Percentiles rank a stretch among this genome's conserved stretches.
phyloP scores from a whole-genome alignment of 2,329 filamentous ascomycete genomes.

The Chalaropsis ovoidea region DNA sequence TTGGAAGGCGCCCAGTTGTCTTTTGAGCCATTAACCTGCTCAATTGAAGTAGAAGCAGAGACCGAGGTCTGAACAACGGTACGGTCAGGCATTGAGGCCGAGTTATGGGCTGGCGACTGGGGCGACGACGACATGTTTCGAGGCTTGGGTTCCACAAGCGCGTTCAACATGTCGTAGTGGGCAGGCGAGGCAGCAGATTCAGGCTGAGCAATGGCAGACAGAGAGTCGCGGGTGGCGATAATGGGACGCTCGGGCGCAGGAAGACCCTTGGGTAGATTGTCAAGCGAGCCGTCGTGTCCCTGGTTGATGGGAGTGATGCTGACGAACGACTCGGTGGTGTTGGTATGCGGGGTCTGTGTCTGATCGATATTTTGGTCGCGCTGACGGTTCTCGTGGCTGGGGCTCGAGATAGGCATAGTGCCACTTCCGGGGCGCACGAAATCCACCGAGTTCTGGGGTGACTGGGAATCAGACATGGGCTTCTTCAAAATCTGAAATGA shows the following conservation, averaged over 20 bases:
- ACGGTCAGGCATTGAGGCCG: constrained; percentile 2
- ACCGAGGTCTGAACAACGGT: constrained; percentile 1
- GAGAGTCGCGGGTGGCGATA: not conserved
- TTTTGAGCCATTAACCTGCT: constrained; percentile 10
- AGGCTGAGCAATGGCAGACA: constrained; percentile 13
- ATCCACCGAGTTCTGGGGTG: constrained; percentile 34
- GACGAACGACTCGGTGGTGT: constrained; percentile 24
- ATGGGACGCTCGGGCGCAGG: constrained; percentile 14
- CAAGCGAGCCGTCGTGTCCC: constrained; percentile 14
- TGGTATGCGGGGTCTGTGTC: constrained; percentile 23
- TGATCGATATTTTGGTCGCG: constrained; percentile 36
- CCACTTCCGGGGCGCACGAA: constrained; percentile 36
- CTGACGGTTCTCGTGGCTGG: constrained; percentile 37
- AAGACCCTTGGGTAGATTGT: constrained; percentile 14
- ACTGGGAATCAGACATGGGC: constrained; percentile 33
- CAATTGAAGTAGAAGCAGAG: not conserved
- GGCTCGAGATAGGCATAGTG: constrained; percentile 38
- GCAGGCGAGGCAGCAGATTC: constrained; percentile 10
- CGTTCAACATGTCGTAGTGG: constrained; percentile 16
- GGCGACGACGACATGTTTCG: constrained; percentile 14
- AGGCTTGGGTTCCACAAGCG: constrained; percentile 25
- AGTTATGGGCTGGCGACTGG: constrained; percentile 16
- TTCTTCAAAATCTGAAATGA: constrained; percentile 45
- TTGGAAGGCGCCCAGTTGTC: not conserved
- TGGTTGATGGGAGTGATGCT: constrained; percentile 25